Percentiles rank a stretch among this genome's conserved stretches.
These are phyloP conservation scores for Aspergillus udagawae DNA, from an alignment of 2,329 filamentous ascomycete genomes.

Conservation along the genomic window DNA sequence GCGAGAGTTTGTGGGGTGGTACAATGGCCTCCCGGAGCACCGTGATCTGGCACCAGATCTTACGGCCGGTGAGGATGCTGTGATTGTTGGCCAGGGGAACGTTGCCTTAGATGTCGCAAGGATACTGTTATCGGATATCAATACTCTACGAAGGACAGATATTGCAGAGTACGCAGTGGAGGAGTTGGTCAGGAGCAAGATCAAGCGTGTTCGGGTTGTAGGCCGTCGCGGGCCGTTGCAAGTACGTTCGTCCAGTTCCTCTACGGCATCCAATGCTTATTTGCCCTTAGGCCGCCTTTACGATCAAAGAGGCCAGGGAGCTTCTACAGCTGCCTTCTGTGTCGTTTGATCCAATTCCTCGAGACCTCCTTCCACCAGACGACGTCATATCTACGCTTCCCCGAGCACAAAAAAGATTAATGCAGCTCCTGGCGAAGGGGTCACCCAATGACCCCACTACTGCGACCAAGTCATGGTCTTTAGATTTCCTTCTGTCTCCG, in stretches of 20 bases:
- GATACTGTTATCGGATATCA: slow-evolving; percentile 73
- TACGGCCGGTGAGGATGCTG: slow-evolving; percentile 70
- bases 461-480: slow-evolving; percentile 68
- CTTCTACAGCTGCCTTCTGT: slow-evolving; percentile 72
- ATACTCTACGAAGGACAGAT: slow-evolving; percentile 74
- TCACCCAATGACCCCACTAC: slow-evolving; percentile 50
- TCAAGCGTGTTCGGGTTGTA: slow-evolving; percentile 80
- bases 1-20: slow-evolving; percentile 94
- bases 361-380: slow-evolving; percentile 59
- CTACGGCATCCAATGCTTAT: slow-evolving; percentile 6
- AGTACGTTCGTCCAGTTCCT: slow-evolving; percentile 42
- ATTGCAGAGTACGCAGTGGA: slow-evolving; percentile 82
- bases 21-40: slow-evolving; percentile 89
- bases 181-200: slow-evolving; percentile 64
- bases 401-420: slow-evolving; percentile 69
- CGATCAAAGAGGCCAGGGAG: slow-evolving; percentile 90
- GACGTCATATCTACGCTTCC: slow-evolving; percentile 65
- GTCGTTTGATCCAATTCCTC: slow-evolving; percentile 66
- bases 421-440: slow-evolving; percentile 77
- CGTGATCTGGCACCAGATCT: slow-evolving; percentile 69
- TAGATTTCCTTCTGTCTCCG: slow-evolving; percentile 83
- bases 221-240: slow-evolving; percentile 86
- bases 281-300: slow-evolving; percentile 72
- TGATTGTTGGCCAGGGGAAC: slow-evolving; percentile 92
- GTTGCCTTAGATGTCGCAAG: slow-evolving; percentile 91